These are phyloP conservation scores for Graphilbum fragrans DNA, from an alignment of 2,329 filamentous ascomycete genomes.

Conservation along the genomic window DNA sequence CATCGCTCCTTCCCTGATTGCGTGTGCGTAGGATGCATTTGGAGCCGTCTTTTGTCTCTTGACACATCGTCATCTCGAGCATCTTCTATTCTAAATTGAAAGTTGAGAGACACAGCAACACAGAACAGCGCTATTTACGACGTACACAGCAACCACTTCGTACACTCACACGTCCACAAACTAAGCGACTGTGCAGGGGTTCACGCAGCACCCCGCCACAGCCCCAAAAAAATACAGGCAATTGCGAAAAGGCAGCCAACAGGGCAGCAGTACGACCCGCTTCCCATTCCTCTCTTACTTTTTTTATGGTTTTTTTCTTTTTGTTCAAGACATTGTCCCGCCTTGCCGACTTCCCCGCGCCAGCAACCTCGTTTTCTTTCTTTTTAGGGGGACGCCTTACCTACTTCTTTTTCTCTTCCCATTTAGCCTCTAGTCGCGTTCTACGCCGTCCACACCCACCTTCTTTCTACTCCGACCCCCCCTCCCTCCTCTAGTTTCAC, in stretches of 20 bases:
- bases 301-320: not conserved
- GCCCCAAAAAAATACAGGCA: not conserved
- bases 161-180: too few species aligned
- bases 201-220: too few species aligned
- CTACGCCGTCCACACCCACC: not conserved
- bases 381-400: too few species aligned
- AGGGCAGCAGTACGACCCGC: not conserved
- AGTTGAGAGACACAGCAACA: too few species aligned
- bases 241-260: not conserved
- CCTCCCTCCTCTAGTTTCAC: not conserved
- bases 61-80: too few species aligned
- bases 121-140: too few species aligned
- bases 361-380: not conserved
- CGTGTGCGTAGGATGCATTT: too few species aligned
- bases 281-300: not conserved
- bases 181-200: too few species aligned
- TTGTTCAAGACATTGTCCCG: not conserved
- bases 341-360: not conserved
- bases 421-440: not conserved
- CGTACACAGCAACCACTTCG: too few species aligned
- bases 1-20: too few species aligned
- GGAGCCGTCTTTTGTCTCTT: too few species aligned
- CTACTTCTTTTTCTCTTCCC: not conserved
- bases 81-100: too few species aligned
- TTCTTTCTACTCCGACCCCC: not conserved